Conservation (phyloP, 2,329 filamentous ascomycete genomes). For the Ceratocystis harringtonii region DNA sequence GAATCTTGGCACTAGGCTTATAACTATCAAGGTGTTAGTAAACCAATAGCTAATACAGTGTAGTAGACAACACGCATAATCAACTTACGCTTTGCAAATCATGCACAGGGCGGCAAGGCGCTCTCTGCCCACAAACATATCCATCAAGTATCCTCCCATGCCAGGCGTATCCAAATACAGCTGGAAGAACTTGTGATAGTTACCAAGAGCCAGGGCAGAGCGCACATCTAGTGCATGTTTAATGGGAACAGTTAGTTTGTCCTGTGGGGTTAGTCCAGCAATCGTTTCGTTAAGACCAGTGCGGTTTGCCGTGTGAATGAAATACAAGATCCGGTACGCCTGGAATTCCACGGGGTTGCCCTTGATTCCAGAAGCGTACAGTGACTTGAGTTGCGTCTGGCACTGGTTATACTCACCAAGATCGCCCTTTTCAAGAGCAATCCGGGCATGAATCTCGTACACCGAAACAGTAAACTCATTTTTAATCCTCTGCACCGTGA, state of each 20-base stretch:
- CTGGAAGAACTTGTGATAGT: slow-evolving; percentile 96
- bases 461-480: slow-evolving; percentile 92
- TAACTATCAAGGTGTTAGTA: slow-evolving; percentile 52
- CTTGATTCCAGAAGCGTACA: slow-evolving; percentile 76
- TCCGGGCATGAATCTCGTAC: slow-evolving; percentile 94
- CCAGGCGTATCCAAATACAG: slow-evolving; percentile 87
- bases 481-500: slow-evolving; percentile 94
- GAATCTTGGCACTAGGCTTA: slow-evolving; percentile 75
- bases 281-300: slow-evolving; percentile 95
- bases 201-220: slow-evolving; percentile 79
- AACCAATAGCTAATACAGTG: not conserved
- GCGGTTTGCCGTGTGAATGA: slow-evolving; percentile 96
- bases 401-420: slow-evolving; percentile 99
- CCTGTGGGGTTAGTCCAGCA: slow-evolving; percentile 96
- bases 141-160: slow-evolving; percentile 97
- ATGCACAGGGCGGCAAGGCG: slow-evolving; percentile 77
- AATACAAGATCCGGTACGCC: slow-evolving; percentile 98
- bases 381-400: slow-evolving; percentile 86
- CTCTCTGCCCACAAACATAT: slow-evolving; percentile 95
- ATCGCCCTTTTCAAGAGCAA: slow-evolving; percentile 95
- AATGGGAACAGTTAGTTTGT: slow-evolving; percentile 71
- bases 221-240: slow-evolving; percentile 86
- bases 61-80: not conserved
- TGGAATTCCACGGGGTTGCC: slow-evolving; percentile 92
- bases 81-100: slow-evolving; percentile 88